Evolutionary conservation across 2,329 filamentous ascomycete species (phyloP).

Genomic region (Colletotrichum plurivorum): DNA sequence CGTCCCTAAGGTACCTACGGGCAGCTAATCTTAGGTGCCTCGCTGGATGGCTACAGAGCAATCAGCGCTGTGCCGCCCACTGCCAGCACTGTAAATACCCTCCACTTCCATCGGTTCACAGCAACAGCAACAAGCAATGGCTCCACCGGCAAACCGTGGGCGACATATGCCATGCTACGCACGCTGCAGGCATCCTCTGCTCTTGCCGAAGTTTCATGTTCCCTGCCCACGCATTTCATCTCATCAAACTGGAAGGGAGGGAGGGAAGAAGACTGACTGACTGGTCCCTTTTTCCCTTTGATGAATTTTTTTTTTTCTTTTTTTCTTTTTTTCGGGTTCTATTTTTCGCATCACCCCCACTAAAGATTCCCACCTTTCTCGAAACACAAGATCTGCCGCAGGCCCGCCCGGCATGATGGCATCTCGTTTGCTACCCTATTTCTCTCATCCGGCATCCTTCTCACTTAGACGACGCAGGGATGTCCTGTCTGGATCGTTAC

Average conservation of each 20-base stretch:
- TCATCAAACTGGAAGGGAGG: conserved; percentile 17
- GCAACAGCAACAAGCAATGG: too few species aligned
- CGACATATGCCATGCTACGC: not conserved
- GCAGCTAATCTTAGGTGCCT: not conserved
- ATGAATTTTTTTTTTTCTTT: not conserved
- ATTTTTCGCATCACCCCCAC: conserved; percentile 36
- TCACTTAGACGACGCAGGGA: not conserved
- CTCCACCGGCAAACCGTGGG: conserved; percentile 4
- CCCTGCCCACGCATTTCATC: conserved; percentile 34
- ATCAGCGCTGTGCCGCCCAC: not conserved
- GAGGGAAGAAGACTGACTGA: not conserved
- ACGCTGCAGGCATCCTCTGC: conserved; percentile 13
- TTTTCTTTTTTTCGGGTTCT: conserved; percentile 21
- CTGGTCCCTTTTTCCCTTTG: not conserved
- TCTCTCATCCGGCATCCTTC: conserved; percentile 14
- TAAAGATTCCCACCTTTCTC: conserved; percentile 21
- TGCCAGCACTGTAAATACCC: too few species aligned
- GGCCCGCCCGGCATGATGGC: conserved; percentile 23
- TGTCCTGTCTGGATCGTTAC: conserved; percentile 5
- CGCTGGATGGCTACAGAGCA: not conserved
- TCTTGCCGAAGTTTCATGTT: conserved; percentile 37
- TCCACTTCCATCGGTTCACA: too few species aligned
- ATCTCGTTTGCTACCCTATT: conserved; percentile 3
- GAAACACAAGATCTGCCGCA: conserved; percentile 39
- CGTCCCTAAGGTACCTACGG: not conserved